Base-by-base conservation (phyloP, 805 yeast genomes). In the Kodamaea leandrae region DNA sequence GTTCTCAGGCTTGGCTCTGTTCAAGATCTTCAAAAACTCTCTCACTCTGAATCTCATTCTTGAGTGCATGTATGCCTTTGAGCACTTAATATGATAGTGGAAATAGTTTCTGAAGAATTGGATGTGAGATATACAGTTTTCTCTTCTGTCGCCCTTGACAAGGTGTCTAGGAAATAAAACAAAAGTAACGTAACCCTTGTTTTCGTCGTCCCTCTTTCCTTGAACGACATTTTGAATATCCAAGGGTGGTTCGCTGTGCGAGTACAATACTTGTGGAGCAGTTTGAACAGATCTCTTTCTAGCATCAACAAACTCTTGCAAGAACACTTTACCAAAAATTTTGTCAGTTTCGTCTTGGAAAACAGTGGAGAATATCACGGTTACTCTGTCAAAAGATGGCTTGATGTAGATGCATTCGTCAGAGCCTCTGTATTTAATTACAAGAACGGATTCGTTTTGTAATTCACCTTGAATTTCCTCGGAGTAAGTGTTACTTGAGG, bases 51-150 rank as follows among this genome's bases (percentile, higher is more conserved):
- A 87, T 65, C 99, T 81, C 99, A 93, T 93, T 74, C 99, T 83
- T 38, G 96, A 88, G 66, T 93, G 99, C 83, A 93, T 82, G 68
- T 86, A 93, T 25, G 99, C 98, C 74, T 93, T 93, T 46, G 96
- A 89, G 64, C 97, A 91, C 69, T 93, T 93, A 71, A 93, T 93
- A 61, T 93, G 99, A 66, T 91, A 93, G 64, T 93, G 99, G 83
- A 93, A 93, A 68, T 91, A 93, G 58, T 90, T 95, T 66, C 99
- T 78, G 70, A 93, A 93, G 43, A 87, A 72, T 58, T 88, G 89
- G 57, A 93, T 85, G 63, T 90, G 97, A 26, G 95, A 82, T 48
- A 93, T 86, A 47, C 96, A 84, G 58, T 82, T 85, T 62, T 93
- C 93, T 55, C 87, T 76, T 48, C 86, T 82, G 46, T 78, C 82